Conservation (phyloP, 1,284 basidiomycete genomes). For the Tylopilus sp. region DNA sequence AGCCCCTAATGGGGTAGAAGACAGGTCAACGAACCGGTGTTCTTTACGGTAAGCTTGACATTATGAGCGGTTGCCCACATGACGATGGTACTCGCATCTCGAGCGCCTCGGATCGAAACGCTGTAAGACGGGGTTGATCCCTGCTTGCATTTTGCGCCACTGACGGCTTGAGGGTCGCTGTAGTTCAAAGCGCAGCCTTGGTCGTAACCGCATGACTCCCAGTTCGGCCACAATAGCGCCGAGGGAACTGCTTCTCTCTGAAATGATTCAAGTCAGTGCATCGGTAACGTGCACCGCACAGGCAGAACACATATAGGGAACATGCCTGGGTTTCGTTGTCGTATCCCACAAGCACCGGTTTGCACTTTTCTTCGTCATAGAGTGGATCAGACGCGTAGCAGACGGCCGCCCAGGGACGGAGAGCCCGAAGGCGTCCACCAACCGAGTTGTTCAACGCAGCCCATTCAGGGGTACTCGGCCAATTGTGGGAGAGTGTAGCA, state of each 20-base stretch:
- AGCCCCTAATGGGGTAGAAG: neutral
- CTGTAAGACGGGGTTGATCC: constrained; percentile 22
- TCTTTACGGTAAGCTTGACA: constrained; percentile 25
- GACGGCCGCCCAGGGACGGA: constrained; percentile 20
- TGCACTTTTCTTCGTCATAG: constrained; percentile 11
- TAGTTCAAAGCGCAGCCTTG: constrained; percentile 21
- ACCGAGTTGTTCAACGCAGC: constrained; percentile 15
- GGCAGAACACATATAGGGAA: neutral
- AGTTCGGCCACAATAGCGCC: constrained; percentile 25
- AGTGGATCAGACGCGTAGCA: constrained; percentile 20
- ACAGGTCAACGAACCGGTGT: constrained; percentile 16
- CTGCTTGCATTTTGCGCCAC: constrained; percentile 13
- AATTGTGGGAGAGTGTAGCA: constrained; percentile 5
- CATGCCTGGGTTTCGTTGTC: constrained; percentile 13
- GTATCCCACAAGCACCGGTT: constrained; percentile 14
- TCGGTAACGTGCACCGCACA: neutral
- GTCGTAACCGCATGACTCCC: constrained; percentile 20
- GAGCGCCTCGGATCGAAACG: constrained; percentile 16
- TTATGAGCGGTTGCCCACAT: constrained; percentile 23
- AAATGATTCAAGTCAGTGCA: neutral
- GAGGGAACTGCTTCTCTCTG: constrained; percentile 16
- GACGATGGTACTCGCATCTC: constrained; percentile 20
- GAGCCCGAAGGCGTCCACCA: constrained; percentile 16
- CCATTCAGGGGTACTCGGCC: constrained; percentile 12
- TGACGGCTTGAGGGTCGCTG: constrained; percentile 17